These are phyloP conservation scores for Fusarium equiseti DNA, from an alignment of 2,329 filamentous ascomycete genomes.

Conservation along the genomic window DNA sequence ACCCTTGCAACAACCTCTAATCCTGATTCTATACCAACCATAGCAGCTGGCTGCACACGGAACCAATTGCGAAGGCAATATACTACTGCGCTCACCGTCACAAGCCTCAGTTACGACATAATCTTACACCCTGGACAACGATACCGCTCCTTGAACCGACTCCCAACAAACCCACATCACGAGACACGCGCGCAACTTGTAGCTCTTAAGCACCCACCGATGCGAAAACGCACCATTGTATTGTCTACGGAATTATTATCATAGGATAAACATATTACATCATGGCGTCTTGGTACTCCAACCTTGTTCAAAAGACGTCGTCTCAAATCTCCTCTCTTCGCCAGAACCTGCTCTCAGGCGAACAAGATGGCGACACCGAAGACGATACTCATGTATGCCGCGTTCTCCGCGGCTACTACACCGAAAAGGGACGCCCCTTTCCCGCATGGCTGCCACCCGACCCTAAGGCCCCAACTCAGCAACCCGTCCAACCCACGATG, in stretches of 20 bases:
- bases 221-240: slow-evolving; percentile 7
- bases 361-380: slow-evolving; percentile 78
- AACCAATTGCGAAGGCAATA: background rate
- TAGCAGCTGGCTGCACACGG: slow-evolving; percentile 37
- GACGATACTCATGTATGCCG: slow-evolving; percentile 96
- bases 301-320: slow-evolving; percentile 73
- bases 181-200: slow-evolving; percentile 11
- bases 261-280: slow-evolving; percentile 49
- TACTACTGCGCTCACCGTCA: background rate
- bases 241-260: background rate
- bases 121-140: background rate
- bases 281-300: slow-evolving; percentile 87
- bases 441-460: slow-evolving; percentile 91
- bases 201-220: background rate
- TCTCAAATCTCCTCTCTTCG: slow-evolving; percentile 74
- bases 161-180: slow-evolving; percentile 8
- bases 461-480: slow-evolving; percentile 72
- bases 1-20: background rate
- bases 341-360: slow-evolving; percentile 75
- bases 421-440: slow-evolving; percentile 83
- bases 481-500: slow-evolving; percentile 66
- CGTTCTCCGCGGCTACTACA: slow-evolving; percentile 92
- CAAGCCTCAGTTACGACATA: background rate
- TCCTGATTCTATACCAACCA: background rate
- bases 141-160: slow-evolving; percentile 7